These are phyloP conservation scores for Podila epigama DNA, from an alignment of 192 early-diverging fungal genomes.

Conservation along the genomic window DNA sequence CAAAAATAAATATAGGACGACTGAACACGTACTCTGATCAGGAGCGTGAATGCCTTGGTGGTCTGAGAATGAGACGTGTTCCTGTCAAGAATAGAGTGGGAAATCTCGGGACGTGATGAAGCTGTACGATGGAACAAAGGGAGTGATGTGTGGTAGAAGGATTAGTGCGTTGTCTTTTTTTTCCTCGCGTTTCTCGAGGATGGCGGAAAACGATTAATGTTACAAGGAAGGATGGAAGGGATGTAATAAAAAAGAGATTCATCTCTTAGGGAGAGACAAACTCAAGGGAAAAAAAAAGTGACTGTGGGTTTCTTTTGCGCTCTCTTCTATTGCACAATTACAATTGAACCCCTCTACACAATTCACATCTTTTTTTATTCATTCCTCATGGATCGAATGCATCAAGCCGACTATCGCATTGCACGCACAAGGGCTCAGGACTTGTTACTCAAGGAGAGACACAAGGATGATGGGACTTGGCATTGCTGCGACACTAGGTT, in stretches of 20 bases:
- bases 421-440: constrained; percentile 22
- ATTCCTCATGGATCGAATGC: not conserved
- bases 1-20: too few relatives aligned
- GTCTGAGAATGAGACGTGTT: too few relatives aligned
- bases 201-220: too few relatives aligned
- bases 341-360: not conserved
- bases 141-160: too few relatives aligned
- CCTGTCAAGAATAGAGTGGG: too few relatives aligned
- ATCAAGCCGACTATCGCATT: not conserved
- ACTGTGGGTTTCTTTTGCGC: not conserved
- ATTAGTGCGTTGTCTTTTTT: not conserved
- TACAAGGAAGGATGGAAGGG: too few relatives aligned
- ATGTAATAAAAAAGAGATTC: too few relatives aligned
- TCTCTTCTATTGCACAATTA: too few relatives aligned
- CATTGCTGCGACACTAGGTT: constrained; percentile 15
- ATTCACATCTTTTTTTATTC: not conserved
- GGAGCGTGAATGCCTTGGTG: too few relatives aligned
- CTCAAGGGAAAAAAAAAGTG: not conserved
- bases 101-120: not conserved
- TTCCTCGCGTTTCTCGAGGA: not conserved
- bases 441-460: constrained; percentile 10
- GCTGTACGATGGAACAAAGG: not conserved
- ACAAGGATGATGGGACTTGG: constrained; percentile 14
- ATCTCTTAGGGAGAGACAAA: not conserved
- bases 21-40: too few relatives aligned